Conservation (phyloP, 2,329 filamentous ascomycete species). For the Harringtonia aguacate region DNA sequence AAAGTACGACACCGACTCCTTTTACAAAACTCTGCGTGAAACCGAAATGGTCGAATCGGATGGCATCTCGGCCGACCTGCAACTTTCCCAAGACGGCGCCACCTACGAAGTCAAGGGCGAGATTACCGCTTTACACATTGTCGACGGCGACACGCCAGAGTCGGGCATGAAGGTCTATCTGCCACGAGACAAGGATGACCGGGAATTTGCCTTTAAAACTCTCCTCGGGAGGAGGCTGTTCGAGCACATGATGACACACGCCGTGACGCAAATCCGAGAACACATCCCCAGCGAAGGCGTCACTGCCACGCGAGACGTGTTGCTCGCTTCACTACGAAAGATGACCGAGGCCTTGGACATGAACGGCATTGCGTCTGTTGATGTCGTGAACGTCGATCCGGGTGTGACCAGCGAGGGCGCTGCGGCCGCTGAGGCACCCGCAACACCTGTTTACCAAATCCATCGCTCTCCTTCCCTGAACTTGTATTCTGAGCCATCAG, state of each 20-base stretch:
- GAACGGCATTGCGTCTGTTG: conserved; percentile 8
- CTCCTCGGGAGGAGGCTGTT: conserved; percentile 18
- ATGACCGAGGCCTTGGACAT: conserved; percentile 8
- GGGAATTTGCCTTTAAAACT: conserved; percentile 18
- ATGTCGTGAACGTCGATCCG: no score
- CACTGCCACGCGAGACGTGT: background rate
- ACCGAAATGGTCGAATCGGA: conserved; percentile 19
- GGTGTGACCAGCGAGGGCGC: no score
- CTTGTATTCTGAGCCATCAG: no score
- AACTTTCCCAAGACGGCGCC: conserved; percentile 17
- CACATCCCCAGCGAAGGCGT: conserved; percentile 3
- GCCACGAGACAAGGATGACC: conserved; percentile 16
- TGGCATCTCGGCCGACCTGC: conserved; percentile 17
- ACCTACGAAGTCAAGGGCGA: conserved; percentile 11
- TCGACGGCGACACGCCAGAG: conserved; percentile 13
- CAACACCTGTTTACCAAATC: no score
- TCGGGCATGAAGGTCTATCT: conserved; percentile 19
- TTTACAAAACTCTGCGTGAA: conserved; percentile 16
- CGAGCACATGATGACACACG: conserved; percentile 24
- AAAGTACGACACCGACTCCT: conserved; percentile 1
- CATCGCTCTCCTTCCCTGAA: no score
- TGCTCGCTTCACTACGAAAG: background rate
- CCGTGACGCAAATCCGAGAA: conserved; percentile 2
- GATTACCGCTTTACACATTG: conserved; percentile 18
- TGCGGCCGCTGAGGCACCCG: no score